Conservation (phyloP, 2,329 filamentous ascomycete species). For the Beauveria medogensis region DNA sequence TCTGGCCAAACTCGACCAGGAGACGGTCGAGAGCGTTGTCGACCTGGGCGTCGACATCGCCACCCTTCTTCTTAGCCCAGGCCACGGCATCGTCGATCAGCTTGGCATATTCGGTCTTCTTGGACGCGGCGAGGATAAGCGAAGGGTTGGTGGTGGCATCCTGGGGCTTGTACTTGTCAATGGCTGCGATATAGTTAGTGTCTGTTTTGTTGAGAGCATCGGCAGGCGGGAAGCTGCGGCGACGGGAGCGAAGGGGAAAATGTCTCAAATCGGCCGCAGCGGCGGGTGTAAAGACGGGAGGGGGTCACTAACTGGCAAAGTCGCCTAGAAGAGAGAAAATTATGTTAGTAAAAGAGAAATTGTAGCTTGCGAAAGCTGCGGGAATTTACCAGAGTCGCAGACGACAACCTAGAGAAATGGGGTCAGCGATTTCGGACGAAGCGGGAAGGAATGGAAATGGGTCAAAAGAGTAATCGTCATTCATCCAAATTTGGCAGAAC, state of each 20-base stretch:
- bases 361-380: constrained; percentile 18
- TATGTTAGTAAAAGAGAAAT: constrained; percentile 18
- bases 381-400: constrained; percentile 80
- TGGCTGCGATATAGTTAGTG: constrained; percentile 52
- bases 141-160: constrained; percentile 99
- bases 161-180: constrained; percentile 99
- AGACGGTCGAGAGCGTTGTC: constrained; percentile 87
- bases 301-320: constrained; percentile 60
- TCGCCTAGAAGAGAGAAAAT: constrained; percentile 47
- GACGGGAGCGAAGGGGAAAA: background rate
- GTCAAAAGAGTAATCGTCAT: background rate
- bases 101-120: constrained; percentile 93
- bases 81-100: constrained; percentile 79
- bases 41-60: constrained; percentile 69
- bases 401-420: constrained; percentile 64
- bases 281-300: constrained; percentile 3
- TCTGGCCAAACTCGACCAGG: constrained; percentile 94
- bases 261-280: constrained; percentile 6
- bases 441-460: background rate
- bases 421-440: background rate
- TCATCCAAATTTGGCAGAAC: too few species aligned
- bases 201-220: constrained; percentile 5
- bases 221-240: background rate
- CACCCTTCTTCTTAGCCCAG: constrained; percentile 72
- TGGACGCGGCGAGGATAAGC: constrained; percentile 93